Percentiles rank a stretch among this genome's conserved stretches.
Conservation (phyloP, 495 filamentous ascomycete species). For the Podospora comata region DNA sequence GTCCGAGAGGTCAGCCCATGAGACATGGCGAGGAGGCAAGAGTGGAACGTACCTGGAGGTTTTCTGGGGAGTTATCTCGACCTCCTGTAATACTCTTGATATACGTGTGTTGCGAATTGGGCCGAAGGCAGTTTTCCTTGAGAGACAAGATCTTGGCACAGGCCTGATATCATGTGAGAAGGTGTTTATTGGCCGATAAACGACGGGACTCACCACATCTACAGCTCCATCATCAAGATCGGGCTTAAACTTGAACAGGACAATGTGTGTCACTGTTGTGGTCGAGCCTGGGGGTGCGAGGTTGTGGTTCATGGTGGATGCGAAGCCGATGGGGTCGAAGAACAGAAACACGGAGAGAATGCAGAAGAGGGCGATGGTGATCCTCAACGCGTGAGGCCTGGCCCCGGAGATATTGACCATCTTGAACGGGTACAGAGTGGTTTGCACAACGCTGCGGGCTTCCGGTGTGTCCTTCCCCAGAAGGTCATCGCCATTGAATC, state of each 20-base stretch:
- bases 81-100: conserved; percentile 59
- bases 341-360: conserved; percentile 20
- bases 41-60: conserved; percentile 49
- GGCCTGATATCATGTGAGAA: conserved; percentile 18
- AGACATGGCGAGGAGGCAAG: background rate
- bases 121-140: conserved; percentile 45
- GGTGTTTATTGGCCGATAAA: background rate
- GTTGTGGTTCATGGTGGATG: conserved; percentile 11
- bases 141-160: conserved; percentile 31
- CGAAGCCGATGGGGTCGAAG: conserved; percentile 27
- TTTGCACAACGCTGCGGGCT: background rate
- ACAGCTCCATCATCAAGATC: conserved; percentile 37
- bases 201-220: conserved; percentile 42
- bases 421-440: background rate
- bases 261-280: conserved; percentile 50
- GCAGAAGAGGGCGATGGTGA: conserved; percentile 10
- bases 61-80: conserved; percentile 60
- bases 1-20: background rate
- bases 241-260: conserved; percentile 59
- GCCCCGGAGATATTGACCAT: conserved; percentile 12
- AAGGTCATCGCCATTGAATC: background rate
- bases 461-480: background rate
- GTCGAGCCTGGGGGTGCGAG: background rate
- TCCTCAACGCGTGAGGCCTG: conserved; percentile 17
- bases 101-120: conserved; percentile 52